Percentiles rank a stretch among this genome's conserved stretches.
These are phyloP conservation scores for Elongisporangium senticosum DNA, from an alignment of 352 stramenopile species.

Conservation along the genomic window DNA sequence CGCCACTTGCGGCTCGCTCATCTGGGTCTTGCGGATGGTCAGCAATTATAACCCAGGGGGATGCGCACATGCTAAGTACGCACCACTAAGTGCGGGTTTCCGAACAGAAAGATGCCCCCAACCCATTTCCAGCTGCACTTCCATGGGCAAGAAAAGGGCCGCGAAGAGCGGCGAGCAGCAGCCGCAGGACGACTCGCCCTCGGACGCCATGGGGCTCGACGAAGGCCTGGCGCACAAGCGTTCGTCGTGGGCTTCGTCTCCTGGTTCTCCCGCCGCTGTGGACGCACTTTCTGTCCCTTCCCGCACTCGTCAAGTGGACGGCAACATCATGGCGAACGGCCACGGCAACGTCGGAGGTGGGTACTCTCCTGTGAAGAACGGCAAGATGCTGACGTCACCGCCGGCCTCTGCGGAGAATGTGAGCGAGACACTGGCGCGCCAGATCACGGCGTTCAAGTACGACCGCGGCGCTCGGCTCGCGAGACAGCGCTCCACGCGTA, in stretches of 20 bases:
- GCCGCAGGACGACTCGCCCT: neutral
- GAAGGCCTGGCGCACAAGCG: neutral
- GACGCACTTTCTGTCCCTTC: neutral
- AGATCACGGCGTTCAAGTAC: slow-evolving; percentile 1
- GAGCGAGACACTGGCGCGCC: neutral
- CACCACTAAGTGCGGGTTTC: neutral
- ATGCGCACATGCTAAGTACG: neutral
- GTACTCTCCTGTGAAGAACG: neutral
- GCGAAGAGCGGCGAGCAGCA: neutral
- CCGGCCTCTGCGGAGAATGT: neutral
- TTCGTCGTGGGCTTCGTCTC: neutral
- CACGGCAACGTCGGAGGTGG: neutral
- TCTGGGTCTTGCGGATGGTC: neutral
- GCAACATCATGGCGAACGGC: neutral
- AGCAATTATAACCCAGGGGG: too few species aligned
- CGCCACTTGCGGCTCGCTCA: neutral
- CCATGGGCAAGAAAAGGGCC: neutral
- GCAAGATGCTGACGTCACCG: neutral
- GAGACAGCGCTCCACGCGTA: neutral
- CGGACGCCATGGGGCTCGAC: neutral
- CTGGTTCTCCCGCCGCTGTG: neutral
- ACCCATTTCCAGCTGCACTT: neutral
- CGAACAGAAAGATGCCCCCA: neutral
- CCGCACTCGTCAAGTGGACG: neutral
- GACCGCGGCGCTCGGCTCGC: slow-evolving; percentile 15